A percentile compares a stretch with the other conserved stretches of the same genome.
phyloP scores from a whole-genome alignment of 495 filamentous ascomycete genomes.

The Aspergillus affinis region DNA sequence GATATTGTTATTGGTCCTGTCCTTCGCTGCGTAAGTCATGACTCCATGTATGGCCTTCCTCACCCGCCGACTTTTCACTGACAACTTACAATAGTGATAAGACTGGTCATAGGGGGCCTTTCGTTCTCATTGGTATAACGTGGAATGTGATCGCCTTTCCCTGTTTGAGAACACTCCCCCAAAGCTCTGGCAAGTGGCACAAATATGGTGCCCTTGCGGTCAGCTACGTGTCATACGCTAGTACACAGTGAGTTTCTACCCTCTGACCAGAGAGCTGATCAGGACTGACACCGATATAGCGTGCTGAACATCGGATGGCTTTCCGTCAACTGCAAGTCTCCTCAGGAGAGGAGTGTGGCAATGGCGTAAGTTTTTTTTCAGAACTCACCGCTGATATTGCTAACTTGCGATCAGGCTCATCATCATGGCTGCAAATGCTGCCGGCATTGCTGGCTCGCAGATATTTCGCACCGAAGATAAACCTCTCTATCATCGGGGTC shows the following conservation, averaged over 20 bases:
- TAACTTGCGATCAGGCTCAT: not conserved
- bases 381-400: not conserved
- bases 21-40: conserved; percentile 36
- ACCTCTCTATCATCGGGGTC: conserved; percentile 15
- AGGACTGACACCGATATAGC: conserved; percentile 13
- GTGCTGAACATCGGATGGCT: conserved; percentile 17
- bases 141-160: conserved; percentile 48
- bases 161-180: conserved; percentile 28
- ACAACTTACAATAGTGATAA: conserved; percentile 36
- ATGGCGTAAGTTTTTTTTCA: conserved; percentile 14
- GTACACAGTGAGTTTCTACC: conserved; percentile 49
- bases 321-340: conserved; percentile 13
- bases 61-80: not conserved
- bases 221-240: conserved; percentile 49
- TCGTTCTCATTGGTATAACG: conserved; percentile 37
- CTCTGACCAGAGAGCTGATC: conserved; percentile 10
- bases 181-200: conserved; percentile 31
- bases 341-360: conserved; percentile 14
- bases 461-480: conserved; percentile 19
- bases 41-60: not conserved
- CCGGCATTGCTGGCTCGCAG: conserved; percentile 18
- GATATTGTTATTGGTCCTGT: conserved; percentile 43
- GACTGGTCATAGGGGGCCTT: conserved; percentile 43
- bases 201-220: conserved; percentile 48
- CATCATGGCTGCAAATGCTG: conserved; percentile 19